Base-by-base conservation (phyloP, 2,329 filamentous ascomycete genomes). In the Mollisiaceae sp. region DNA sequence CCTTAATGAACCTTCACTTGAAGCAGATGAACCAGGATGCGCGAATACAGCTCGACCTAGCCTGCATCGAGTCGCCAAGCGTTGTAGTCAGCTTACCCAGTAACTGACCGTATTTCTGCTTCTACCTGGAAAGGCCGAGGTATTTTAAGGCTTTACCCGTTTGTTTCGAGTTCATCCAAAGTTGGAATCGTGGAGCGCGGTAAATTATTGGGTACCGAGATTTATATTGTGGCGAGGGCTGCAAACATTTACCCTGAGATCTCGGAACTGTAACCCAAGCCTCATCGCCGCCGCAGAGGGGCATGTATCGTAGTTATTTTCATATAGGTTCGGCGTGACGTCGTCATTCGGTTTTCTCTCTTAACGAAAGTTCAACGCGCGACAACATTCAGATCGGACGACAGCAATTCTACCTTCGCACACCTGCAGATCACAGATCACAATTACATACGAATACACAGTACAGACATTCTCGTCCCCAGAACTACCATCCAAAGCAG, bases 131-230 rank as follows among this genome's bases (percentile, higher is more conserved):
- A 50, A 20, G 6, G 45, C 3, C 11, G 24, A 12, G n/a, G 45
- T 8, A 50, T n/a, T n/a, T 11, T 9, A 50, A 50, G 45, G 45
- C 18, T 50, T 8, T 20, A 18, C n/a, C 15, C 41, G n/a, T 6
- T 43, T 43, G 41, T 50, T 50, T 50, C 22, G n/a, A 11, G 50
- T 54, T 54, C 24, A 15, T 35, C 50, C 50, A 54, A 54, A 54
- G 22, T 35, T 24, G 22, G n/a, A 43, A n/a, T 22, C 45, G 4
- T n/a, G n/a, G 32, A n/a, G n/a, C 24, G 14, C 3, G 50, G 50
- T 4, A 54, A 12, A 35, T 27, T 4, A 54, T 32, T 54, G 50
- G 50, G 24, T 54, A 54, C 50, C 50, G 50, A 54, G 27, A 54
- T 14, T 35, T 54, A 54, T 54, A 35, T 54, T 27, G 27, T 24